Base-by-base conservation (phyloP, 129 eudicot genomes). In the Kitagawia praeruptora region DNA sequence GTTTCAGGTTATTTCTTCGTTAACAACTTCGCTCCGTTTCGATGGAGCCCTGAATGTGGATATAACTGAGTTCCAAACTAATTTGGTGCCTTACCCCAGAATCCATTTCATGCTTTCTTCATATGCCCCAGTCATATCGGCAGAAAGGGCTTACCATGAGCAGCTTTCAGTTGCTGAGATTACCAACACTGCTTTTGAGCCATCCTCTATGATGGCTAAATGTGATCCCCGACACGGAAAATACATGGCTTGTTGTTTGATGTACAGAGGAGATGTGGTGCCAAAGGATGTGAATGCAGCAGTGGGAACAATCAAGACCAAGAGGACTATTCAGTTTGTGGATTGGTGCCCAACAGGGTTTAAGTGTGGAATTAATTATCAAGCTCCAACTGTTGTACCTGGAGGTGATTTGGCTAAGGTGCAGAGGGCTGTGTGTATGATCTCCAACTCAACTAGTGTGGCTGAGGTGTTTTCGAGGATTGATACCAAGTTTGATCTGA, bases 21-120 rank as follows among this genome's bases (percentile, higher is more conserved):
- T 91, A 28, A 91, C 96, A 5, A 93, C 96, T 8, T 91, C 96
- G 0, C 88, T 91, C 13, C 86, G 96, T 3, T 91, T 91, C 40
- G 96, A 91, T 61, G 96, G 96, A 15, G 96, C 96, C 2, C 28
- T 91, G 49, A 91, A 91, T 21, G 96, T 91, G 19, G 96, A 91
- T 73, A 93, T 91, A 13, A 66, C 72, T 5, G 72, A 66, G 72
- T 66, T 66, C 72, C 72, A 66, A 11, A 66, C 72, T 11, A 56
- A 91, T 89, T 5, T 93, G 89, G 82, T 91, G 87, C 85, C 96
- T 13, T 66, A 66, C 41, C 72, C 72, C 39, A 66, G 72, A 66
- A 66, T 66, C 72, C 72, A 66, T 31, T 66, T 66, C 72, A 66
- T 66, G 72, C 72, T 66, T 66, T 66, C 72, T 66, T 66, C 72